A percentile compares a stretch with the other conserved stretches of the same genome.
phyloP scores from a whole-genome alignment of 331 rosid genomes.

The Erythrophleum ivorense region DNA sequence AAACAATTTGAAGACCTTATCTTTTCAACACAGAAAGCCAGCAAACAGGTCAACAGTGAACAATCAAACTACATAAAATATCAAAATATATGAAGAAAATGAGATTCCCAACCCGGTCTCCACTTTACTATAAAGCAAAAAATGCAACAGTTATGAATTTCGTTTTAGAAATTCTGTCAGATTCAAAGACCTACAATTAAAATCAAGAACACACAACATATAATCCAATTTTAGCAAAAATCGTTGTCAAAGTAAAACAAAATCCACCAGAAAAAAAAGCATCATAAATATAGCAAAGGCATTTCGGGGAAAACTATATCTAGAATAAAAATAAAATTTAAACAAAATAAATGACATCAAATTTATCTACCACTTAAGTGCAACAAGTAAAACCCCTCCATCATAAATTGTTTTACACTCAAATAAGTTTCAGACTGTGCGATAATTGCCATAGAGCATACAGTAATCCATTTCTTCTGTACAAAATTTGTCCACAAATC shows the following conservation, averaged over 20 bases:
- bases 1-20: background rate
- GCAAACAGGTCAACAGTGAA: too few species aligned
- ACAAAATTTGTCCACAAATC: background rate
- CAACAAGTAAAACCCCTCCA: background rate
- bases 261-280: constrained; percentile 1
- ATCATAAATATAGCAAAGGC: background rate
- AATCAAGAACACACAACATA: background rate
- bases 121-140: background rate
- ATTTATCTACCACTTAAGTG: background rate
- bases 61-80: too few species aligned
- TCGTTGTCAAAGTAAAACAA: background rate
- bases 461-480: background rate
- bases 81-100: too few species aligned
- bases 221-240: background rate
- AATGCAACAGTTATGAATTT: background rate
- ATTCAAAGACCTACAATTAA: constrained; percentile 2
- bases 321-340: constrained; percentile 6
- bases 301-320: background rate
- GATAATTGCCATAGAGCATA: background rate
- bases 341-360: background rate
- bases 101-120: background rate
- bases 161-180: background rate
- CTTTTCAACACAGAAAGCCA: too few species aligned
- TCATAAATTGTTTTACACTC: background rate
- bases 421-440: constrained; percentile 12